Base-by-base conservation (phyloP, 495 filamentous ascomycete species). In the Aspergillus incahuasiensis region DNA sequence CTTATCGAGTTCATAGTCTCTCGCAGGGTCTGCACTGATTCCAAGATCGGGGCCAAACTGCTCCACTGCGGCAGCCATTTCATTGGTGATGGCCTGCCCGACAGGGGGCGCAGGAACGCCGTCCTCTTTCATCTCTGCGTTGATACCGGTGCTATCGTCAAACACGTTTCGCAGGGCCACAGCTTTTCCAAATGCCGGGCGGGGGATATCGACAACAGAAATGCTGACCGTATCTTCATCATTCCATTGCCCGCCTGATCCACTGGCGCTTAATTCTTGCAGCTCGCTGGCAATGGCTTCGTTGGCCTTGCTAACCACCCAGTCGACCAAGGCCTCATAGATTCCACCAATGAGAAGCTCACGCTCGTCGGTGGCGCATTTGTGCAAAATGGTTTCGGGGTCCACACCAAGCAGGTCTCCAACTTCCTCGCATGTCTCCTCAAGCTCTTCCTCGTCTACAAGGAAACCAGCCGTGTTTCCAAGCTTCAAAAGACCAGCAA, bases 311-410 rank as follows among this genome's bases (percentile, higher is more conserved):
- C 77, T 72, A 45, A 97, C 84, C 5, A 97, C 86, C 90, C 91
- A 96, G 67, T 98, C 94, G 2, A 98, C 91, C 46, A 97, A 72
- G 34, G 92, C 89, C 68, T 98, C 95, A 63, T 98, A 97, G 18
- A 97, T 76, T 1, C 89, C 92, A 9, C 84, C 82, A 56, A 98
- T 88, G 42, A 96, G 74, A 11, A 87, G 80, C 67, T 87, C 82
- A 6, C 94, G 84, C 51, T 98, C 94, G 40, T 86, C 80, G 7
- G 91, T 94, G 51, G 84, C 86, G 67, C 88, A 91, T 63, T 89
- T 86, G 39, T 80, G 82, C 20, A 86, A 72, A 18, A 98, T 80
- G 12, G 95, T 79, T 47, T 96, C 91, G 0, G 91, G 90, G 34
- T 96, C 89, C 38, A 98, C 67, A 6, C 91, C 92, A 2, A 97